Base-by-base conservation (phyloP, 179 eudicot genomes). In the Patellifolia procumbens region DNA sequence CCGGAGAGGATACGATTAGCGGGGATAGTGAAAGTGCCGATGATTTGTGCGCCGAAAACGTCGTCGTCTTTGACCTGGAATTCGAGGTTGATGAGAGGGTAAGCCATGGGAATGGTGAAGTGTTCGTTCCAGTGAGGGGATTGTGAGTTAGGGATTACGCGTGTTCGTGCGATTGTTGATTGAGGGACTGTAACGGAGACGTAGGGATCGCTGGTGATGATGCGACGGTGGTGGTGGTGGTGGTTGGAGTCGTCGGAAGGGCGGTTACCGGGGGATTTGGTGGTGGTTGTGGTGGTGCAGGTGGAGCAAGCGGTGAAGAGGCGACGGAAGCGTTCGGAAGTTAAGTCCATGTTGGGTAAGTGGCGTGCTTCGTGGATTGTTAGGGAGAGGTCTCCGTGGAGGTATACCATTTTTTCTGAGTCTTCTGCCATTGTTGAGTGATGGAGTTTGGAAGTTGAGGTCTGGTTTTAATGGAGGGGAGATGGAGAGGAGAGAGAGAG, bases 151-250 rank as follows among this genome's bases (percentile, higher is more conserved):
- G 89, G 17, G 35, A 95, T 59, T 48, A 95, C 97, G 42, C 94
- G 92, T 0, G 99, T 93, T 15, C 99, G 95, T 0, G 96, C 99
- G 2, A 95, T 86, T 1, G 92, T 89, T 20, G 93, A 87, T 53
- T 91, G 93, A 0, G 91, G 90, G 46, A 87, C 91, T 0, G 82
- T 81, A 3, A 93, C 91, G 5, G 88, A 83, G 39, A 95, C 99
- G 85, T 95, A 95, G 0, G 98, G 97, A 76, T 95, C 99, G 76
- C 97, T 91, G 45, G 99, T 93, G 80, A 91, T 90, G 76, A 93
- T 81, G 5, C 56, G 59, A 31, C 81, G 90, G 53, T 85, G 81
- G 84, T 73, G 94, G 53, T 81, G 72, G 83, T 80, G 94, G 73
- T 31, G 58, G 5, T 17, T 1, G 0, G 81, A 81, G 19, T 48